Percentiles rank a stretch among this genome's conserved stretches.
Conservation (phyloP, 176 grass and related monocot species). For the Hsuehochloa calcarea region DNA sequence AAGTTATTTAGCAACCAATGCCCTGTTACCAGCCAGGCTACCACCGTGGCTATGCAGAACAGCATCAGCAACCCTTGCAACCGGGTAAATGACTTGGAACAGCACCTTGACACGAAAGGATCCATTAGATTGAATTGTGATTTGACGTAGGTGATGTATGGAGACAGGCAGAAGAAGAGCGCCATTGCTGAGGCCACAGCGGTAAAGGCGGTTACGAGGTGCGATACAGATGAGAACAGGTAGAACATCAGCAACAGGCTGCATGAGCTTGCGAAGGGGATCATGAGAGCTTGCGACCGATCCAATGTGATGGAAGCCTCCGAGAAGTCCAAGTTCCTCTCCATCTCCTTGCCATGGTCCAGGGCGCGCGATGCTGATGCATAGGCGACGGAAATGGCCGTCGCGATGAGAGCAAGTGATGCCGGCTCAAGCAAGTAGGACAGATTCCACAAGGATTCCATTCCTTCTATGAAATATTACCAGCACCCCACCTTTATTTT, state of each 20-base stretch:
- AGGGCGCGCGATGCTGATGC: conserved; percentile 78
- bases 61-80: conserved; percentile 58
- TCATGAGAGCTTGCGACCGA: conserved; percentile 79
- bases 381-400: conserved; percentile 76
- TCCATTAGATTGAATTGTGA: conserved; percentile 51
- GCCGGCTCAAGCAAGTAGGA: conserved; percentile 85
- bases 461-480: background rate
- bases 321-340: conserved; percentile 90
- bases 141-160: conserved; percentile 53
- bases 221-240: conserved; percentile 89
- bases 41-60: conserved; percentile 57
- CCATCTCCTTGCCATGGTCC: conserved; percentile 89
- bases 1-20: conserved; percentile 94
- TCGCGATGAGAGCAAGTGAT: conserved; percentile 69
- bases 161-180: conserved; percentile 86
- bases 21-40: conserved; percentile 78
- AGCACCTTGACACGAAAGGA: conserved; percentile 75
- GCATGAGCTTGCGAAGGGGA: conserved; percentile 83
- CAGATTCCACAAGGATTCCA: conserved; percentile 86
- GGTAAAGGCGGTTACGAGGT: conserved; percentile 76
- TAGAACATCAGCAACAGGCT: conserved; percentile 94
- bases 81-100: conserved; percentile 79
- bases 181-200: conserved; percentile 72
- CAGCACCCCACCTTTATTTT: background rate
- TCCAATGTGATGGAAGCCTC: conserved; percentile 91